Evolutionary conservation across 164 flowering plant genomes (phyloP).

Genomic region (Hamamelis virginiana): DNA sequence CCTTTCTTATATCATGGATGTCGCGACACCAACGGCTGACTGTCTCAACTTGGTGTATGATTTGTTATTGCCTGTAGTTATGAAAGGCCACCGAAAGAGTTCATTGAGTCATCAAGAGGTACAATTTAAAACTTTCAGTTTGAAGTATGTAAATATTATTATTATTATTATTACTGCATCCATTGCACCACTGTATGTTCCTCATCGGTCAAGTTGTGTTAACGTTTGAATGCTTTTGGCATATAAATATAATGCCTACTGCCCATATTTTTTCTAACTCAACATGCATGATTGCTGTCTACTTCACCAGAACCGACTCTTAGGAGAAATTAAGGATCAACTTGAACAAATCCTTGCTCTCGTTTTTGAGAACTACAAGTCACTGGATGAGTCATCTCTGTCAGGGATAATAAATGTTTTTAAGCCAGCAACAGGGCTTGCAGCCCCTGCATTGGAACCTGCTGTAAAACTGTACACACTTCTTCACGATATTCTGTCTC

Average conservation of each 20-base stretch:
- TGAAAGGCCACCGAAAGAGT: conserved; percentile 63
- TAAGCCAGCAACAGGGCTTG: conserved; percentile 71
- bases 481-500: conserved; percentile 79
- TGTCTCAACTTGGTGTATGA: conserved; percentile 78
- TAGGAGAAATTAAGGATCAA: conserved; percentile 87
- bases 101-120: conserved; percentile 97
- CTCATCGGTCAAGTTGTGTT: background rate
- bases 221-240: background rate
- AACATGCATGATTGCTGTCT: background rate
- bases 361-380: conserved; percentile 86
- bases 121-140: conserved; percentile 6
- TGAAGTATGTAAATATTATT: background rate
- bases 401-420: conserved; percentile 79
- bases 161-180: background rate
- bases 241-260: background rate
- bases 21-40: conserved; percentile 94
- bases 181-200: background rate
- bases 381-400: conserved; percentile 71
- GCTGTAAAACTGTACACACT: conserved; percentile 82
- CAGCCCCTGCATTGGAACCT: conserved; percentile 80
- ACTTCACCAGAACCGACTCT: conserved; percentile 68
- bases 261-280: conserved; percentile 5
- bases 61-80: conserved; percentile 67
- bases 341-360: conserved; percentile 74
- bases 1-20: conserved; percentile 93